Conservation (phyloP, 2,329 filamentous ascomycete genomes). For the Akanthomyces dipterigenus region DNA sequence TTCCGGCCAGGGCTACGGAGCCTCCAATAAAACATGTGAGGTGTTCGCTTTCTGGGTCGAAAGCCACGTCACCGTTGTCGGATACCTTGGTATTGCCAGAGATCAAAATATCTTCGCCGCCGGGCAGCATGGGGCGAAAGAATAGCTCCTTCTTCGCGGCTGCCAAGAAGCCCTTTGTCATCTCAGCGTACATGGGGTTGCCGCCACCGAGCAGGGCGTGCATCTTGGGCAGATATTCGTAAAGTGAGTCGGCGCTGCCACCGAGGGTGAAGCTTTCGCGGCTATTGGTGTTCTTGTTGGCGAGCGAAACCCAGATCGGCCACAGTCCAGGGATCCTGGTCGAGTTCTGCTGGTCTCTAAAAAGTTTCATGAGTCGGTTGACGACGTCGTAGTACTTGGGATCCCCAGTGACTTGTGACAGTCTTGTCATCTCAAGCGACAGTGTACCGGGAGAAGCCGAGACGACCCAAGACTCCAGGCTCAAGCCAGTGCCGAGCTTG, state of each 20-base stretch:
- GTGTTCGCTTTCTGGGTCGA: slow-evolving; percentile 34
- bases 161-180: slow-evolving; percentile 48
- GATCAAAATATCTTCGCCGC: slow-evolving; percentile 47
- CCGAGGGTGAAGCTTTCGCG: slow-evolving; percentile 29
- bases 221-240: slow-evolving; percentile 36
- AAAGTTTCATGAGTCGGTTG: slow-evolving; percentile 58
- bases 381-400: slow-evolving; percentile 69
- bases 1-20: slow-evolving; percentile 42
- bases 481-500: slow-evolving; percentile 28
- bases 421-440: slow-evolving; percentile 64
- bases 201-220: slow-evolving; percentile 51
- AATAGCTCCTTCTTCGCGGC: slow-evolving; percentile 49
- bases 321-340: slow-evolving; percentile 68
- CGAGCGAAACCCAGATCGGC: slow-evolving; percentile 58
- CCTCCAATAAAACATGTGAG: slow-evolving; percentile 46
- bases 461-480: slow-evolving; percentile 31
- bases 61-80: slow-evolving; percentile 15
- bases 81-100: slow-evolving; percentile 32
- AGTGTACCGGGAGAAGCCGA: slow-evolving; percentile 54
- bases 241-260: slow-evolving; percentile 35
- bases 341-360: slow-evolving; percentile 57
- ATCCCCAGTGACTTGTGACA: slow-evolving; percentile 67
- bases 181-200: slow-evolving; percentile 43
- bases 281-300: slow-evolving; percentile 35
- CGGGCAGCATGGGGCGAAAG: slow-evolving; percentile 53